phyloP scores from a whole-genome alignment of 106 monocot species.

The Dioscorea dumetorum region DNA sequence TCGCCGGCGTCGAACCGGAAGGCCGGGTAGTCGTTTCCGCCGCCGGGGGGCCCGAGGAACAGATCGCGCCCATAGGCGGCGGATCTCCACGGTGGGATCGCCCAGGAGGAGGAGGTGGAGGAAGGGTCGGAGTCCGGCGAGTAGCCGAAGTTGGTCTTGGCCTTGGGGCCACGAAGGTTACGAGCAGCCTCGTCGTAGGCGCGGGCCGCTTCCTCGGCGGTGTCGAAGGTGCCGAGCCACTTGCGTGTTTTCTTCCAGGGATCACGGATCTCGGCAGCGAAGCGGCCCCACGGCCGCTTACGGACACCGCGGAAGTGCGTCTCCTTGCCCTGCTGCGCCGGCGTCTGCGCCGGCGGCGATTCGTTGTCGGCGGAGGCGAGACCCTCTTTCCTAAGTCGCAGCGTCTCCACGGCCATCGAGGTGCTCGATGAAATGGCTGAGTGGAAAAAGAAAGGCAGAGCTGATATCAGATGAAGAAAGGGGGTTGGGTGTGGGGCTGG shows the following conservation, averaged over 20 bases:
- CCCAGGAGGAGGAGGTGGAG: background rate
- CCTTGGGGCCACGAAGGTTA: constrained; percentile 32
- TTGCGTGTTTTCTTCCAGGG: constrained; percentile 45
- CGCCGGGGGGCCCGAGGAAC: constrained; percentile 4
- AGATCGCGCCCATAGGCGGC: constrained; percentile 2
- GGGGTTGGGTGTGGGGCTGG: background rate
- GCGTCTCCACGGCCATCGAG: constrained; percentile 24
- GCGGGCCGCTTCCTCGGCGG: constrained; percentile 35
- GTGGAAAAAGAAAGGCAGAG: no score
- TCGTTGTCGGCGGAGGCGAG: background rate
- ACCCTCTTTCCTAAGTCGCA: constrained; percentile 19
- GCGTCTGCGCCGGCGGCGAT: constrained; percentile 1
- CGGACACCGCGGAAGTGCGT: constrained; percentile 39
- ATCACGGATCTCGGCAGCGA: constrained; percentile 39
- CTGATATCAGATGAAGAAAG: no score
- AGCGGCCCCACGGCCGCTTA: constrained; percentile 41
- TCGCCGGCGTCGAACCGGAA: constrained; percentile 30
- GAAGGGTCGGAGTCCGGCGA: background rate
- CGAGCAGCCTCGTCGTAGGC: constrained; percentile 39
- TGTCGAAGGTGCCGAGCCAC: constrained; percentile 41
- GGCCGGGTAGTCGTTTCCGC: constrained; percentile 12
- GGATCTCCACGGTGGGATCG: constrained; percentile 3
- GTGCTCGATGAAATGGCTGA: background rate
- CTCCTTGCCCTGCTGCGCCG: constrained; percentile 12
- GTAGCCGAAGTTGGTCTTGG: constrained; percentile 36